phyloP scores from a whole-genome alignment of 164 flowering plant genomes.

The Vitis rotundifolia region DNA sequence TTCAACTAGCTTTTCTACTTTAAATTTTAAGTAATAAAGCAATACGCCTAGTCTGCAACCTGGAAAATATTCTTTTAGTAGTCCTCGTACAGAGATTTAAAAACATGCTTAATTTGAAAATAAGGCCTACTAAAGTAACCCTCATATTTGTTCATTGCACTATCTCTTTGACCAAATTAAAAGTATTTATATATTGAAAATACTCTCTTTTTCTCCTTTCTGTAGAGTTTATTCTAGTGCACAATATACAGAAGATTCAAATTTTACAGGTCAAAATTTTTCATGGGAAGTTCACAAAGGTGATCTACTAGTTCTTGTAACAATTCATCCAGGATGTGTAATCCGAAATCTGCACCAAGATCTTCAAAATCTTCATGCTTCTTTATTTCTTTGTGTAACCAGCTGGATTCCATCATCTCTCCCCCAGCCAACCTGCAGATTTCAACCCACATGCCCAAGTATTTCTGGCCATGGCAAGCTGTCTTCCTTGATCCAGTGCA shows the following conservation, averaged over 20 bases:
- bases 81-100: background rate
- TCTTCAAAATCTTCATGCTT: constrained; percentile 39
- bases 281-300: constrained; percentile 12
- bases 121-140: background rate
- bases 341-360: constrained; percentile 35
- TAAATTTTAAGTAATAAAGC: too few relatives aligned
- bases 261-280: background rate
- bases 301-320: constrained; percentile 45
- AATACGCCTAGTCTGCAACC: background rate
- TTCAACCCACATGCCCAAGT: constrained; percentile 31
- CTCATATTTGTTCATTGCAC: background rate
- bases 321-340: constrained; percentile 45
- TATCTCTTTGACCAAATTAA: background rate
- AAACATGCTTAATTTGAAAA: background rate
- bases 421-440: constrained; percentile 38
- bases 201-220: background rate
- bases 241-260: background rate
- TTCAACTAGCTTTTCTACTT: too few relatives aligned
- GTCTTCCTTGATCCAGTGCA: constrained; percentile 18
- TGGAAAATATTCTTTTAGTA: too few relatives aligned
- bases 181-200: background rate
- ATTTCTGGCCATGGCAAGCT: background rate
- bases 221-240: background rate
- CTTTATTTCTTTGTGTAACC: constrained; percentile 28
- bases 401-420: constrained; percentile 38